Conservation (phyloP, 2,329 filamentous ascomycete species). For the Penicillium brevicompactum region DNA sequence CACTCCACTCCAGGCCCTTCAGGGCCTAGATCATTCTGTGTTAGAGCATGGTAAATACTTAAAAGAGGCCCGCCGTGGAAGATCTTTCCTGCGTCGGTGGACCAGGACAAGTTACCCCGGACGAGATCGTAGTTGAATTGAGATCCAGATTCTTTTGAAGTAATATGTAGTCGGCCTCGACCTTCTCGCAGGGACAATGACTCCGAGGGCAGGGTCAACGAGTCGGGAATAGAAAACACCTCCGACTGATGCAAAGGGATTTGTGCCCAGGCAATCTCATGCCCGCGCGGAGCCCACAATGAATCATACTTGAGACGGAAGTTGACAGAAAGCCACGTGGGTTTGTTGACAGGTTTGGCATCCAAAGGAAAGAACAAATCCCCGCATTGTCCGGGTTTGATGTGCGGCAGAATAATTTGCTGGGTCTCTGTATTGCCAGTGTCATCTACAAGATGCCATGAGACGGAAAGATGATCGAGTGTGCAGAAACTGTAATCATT, state of each 20-base stretch:
- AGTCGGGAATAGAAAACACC: not conserved
- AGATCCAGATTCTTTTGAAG: constrained; percentile 8
- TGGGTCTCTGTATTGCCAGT: constrained; percentile 16
- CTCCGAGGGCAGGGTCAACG: not conserved
- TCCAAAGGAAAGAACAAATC: not conserved
- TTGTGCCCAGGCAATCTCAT: constrained; percentile 61
- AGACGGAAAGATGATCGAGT: constrained; percentile 45
- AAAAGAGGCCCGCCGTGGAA: constrained; percentile 28
- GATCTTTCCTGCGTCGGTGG: constrained; percentile 38
- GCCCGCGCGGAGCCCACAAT: constrained; percentile 55
- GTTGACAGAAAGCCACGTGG: constrained; percentile 47
- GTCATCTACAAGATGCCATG: constrained; percentile 24
- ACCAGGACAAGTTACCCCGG: constrained; percentile 46
- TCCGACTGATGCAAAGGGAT: constrained; percentile 2
- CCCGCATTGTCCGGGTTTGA: constrained; percentile 46
- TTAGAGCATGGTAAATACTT: constrained; percentile 64
- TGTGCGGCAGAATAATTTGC: constrained; percentile 43
- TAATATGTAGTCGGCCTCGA: constrained; percentile 9
- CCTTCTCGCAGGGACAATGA: not conserved
- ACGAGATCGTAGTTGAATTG: constrained; percentile 47
- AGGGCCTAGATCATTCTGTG: constrained; percentile 63
- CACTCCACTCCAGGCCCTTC: constrained; percentile 57
- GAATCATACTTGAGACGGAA: constrained; percentile 48
- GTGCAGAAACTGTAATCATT: constrained; percentile 56
- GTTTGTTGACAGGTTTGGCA: not conserved